Base-by-base conservation (phyloP, 2,329 filamentous ascomycete genomes). In the Cladosporium sp. region DNA sequence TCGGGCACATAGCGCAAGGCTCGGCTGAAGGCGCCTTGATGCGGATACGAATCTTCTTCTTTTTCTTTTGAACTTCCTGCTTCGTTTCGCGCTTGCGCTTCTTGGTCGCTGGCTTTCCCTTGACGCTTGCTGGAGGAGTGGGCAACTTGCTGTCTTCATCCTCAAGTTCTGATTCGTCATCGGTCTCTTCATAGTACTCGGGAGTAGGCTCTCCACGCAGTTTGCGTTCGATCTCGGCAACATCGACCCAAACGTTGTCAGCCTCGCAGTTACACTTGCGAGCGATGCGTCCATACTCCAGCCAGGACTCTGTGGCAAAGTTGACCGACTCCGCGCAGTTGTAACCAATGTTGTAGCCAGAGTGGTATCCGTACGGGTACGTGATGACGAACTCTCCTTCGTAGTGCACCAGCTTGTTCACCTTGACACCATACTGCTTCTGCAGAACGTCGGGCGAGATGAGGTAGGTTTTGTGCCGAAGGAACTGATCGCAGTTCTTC, bases 281-380 rank as follows among this genome's bases (percentile, higher is more conserved):
- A 13, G 93, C 93, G 59, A 95, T 90, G 61, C 90, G 88, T 18
- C 91, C 93, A 75, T 93, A 96, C 43, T 94, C 86, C 39, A 98
- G 73, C 93, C 93, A 98, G 25, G 88, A 86, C 58, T 96, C 91
- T 7, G 95, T 84, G 4, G 92, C 93, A 68, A 98, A 98, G 66
- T 98, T 98, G 72, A 98, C 93, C 7, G 93, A 95, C 67, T 98
- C 93, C 22, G 93, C 93, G 69, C 93, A 98, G 67, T 98, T 98
- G 73, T 98, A 98, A 13, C 94, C 93, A 32, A 98, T 75, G 61
- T 98, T 98, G 69, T 94, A 98, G 4, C 93, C 93, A 4, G 93
- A 98, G 65, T 98, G 93, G 66, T 98, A 98, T 18, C 93, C 93
- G 62, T 97, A 98, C 0, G 93, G 93, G 65, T 95, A 98, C 0